phyloP scores from a whole-genome alignment of 2,329 filamentous ascomycete species.

The Penicillium sp. region DNA sequence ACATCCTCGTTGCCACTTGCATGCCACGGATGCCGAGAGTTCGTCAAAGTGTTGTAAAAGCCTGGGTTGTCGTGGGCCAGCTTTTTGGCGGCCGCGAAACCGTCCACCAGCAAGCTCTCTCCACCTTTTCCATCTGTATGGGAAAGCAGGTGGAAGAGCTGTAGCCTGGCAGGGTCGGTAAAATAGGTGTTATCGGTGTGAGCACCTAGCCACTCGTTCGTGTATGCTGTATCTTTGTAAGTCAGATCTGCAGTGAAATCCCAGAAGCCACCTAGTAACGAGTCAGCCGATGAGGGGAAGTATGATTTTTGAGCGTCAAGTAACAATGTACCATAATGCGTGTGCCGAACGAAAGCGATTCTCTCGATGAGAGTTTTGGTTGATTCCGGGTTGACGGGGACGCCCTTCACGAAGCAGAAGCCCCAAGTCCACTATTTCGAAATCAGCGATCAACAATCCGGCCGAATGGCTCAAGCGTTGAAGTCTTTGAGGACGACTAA shows the following conservation, averaged over 20 bases:
- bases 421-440: slow-evolving; percentile 64
- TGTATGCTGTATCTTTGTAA: slow-evolving; percentile 89
- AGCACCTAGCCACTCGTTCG: slow-evolving; percentile 74
- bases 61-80: slow-evolving; percentile 57
- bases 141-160: slow-evolving; percentile 89
- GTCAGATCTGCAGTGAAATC: slow-evolving; percentile 90
- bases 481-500: slow-evolving; percentile 22
- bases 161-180: slow-evolving; percentile 84
- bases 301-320: background rate
- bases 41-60: slow-evolving; percentile 61
- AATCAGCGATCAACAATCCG: slow-evolving; percentile 8
- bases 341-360: slow-evolving; percentile 84
- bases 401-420: slow-evolving; percentile 74
- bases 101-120: slow-evolving; percentile 80
- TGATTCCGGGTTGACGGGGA: slow-evolving; percentile 68
- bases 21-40: slow-evolving; percentile 69
- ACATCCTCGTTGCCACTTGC: slow-evolving; percentile 85
- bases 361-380: slow-evolving; percentile 75
- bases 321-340: slow-evolving; percentile 73
- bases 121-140: slow-evolving; percentile 70
- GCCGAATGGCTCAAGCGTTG: background rate
- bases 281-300: background rate
- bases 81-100: slow-evolving; percentile 69
- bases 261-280: slow-evolving; percentile 63
- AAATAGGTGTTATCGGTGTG: slow-evolving; percentile 98